Conservation (phyloP, 306 rosid genomes). For the Geum urbanum region DNA sequence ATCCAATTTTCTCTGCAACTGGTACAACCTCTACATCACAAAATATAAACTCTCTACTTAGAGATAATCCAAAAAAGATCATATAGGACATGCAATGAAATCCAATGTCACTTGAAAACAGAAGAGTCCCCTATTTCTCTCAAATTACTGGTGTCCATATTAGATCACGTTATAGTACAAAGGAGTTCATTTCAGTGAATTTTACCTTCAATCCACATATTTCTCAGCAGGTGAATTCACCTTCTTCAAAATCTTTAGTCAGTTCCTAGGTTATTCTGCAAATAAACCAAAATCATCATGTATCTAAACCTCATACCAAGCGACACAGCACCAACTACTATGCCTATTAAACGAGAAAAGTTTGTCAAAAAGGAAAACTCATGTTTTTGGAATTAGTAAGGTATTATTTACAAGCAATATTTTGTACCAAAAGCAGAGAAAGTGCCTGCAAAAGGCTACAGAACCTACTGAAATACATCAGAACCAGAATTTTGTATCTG, state of each 20-base stretch:
- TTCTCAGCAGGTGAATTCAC: constrained; percentile 64
- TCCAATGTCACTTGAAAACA: constrained; percentile 33
- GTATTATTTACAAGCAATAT: neutral
- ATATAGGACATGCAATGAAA: constrained; percentile 31
- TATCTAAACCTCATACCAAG: neutral
- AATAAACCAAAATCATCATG: constrained; percentile 16
- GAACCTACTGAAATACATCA: neutral
- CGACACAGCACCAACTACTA: neutral
- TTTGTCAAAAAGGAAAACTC: neutral
- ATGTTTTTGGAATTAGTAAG: neutral
- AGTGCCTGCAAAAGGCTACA: neutral
- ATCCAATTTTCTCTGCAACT: constrained; percentile 29
- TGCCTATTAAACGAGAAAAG: neutral
- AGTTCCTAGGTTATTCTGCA: constrained; percentile 75
- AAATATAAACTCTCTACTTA: constrained; percentile 3
- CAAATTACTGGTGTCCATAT: constrained; percentile 36
- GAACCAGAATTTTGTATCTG: neutral
- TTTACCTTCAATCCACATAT: constrained; percentile 55
- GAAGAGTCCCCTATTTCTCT: constrained; percentile 22
- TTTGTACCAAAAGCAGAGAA: neutral
- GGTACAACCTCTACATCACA: constrained; percentile 15
- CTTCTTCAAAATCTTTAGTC: constrained; percentile 52
- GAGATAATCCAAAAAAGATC: neutral
- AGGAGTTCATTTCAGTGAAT: constrained; percentile 39
- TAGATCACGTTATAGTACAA: constrained; percentile 47